A percentile compares a stretch with the other conserved stretches of the same genome.
Conservation (phyloP, 1,284 basidiomycete genomes). For the Apiotrichum gracile region DNA sequence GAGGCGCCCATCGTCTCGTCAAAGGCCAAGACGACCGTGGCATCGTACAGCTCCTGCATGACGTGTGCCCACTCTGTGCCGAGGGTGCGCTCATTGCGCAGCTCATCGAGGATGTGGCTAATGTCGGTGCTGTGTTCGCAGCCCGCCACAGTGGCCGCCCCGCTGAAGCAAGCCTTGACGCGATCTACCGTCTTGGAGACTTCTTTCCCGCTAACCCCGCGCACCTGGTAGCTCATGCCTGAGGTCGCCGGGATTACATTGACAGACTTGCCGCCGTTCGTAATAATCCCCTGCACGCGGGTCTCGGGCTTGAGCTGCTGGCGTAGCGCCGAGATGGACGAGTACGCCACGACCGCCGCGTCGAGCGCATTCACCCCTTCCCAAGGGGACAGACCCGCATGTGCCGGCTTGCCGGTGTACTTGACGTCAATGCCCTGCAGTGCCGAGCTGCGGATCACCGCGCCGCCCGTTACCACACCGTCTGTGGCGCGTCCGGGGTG, state of each 20-base stretch:
- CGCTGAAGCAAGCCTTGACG: constrained; percentile 64
- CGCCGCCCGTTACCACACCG: constrained; percentile 1
- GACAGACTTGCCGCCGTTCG: constrained; percentile 55
- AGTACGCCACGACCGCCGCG: constrained; percentile 73
- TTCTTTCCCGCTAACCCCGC: constrained; percentile 59
- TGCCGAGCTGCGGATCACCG: constrained; percentile 23
- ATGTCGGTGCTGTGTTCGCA: constrained; percentile 56
- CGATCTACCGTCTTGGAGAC: constrained; percentile 53
- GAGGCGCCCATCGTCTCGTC: constrained; percentile 1
- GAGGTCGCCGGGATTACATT: constrained; percentile 67
- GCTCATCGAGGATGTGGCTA: constrained; percentile 52
- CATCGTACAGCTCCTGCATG: constrained; percentile 5
- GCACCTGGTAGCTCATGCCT: constrained; percentile 60
- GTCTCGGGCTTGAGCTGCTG: constrained; percentile 53
- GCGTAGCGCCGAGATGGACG: constrained; percentile 63
- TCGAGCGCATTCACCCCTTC: constrained; percentile 77
- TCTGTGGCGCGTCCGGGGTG: constrained; percentile 6
- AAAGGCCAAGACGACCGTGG: constrained; percentile 63
- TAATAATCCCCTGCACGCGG: constrained; percentile 58
- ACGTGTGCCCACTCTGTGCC: constrained; percentile 5
- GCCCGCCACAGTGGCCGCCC: constrained; percentile 61
- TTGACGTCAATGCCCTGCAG: constrained; percentile 21
- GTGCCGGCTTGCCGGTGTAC: constrained; percentile 54
- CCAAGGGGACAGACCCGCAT: constrained; percentile 55
- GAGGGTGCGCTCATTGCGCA: constrained; percentile 42